Evolutionary conservation across 768 basidiomycete species (phyloP).

Genomic region (Phylloporus arenicola): DNA sequence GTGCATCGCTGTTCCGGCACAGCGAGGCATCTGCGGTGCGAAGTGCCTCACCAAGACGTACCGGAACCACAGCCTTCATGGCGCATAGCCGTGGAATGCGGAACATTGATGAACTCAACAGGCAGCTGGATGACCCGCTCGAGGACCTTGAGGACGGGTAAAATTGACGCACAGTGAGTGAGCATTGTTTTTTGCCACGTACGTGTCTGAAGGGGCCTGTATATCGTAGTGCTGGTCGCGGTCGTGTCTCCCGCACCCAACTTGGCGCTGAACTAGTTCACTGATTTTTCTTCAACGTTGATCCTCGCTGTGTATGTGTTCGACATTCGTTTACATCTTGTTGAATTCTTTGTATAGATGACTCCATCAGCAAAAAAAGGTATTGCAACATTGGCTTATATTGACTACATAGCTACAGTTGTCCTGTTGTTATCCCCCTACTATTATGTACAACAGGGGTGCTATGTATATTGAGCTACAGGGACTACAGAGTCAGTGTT

Average conservation of each 20-base stretch:
- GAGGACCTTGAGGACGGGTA: constrained; percentile 70
- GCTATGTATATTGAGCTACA: too few species aligned
- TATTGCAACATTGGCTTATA: too few species aligned
- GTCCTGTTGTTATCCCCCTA: too few species aligned
- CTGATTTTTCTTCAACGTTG: constrained; percentile 8
- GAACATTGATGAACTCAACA: constrained; percentile 39
- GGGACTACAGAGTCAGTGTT: too few species aligned
- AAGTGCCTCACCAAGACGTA: constrained; percentile 40
- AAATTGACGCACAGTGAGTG: constrained; percentile 76
- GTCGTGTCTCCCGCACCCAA: constrained; percentile 49
- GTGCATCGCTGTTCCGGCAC: constrained; percentile 5
- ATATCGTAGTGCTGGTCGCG: constrained; percentile 53
- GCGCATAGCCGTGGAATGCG: constrained; percentile 25
- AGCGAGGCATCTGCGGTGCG: constrained; percentile 35
- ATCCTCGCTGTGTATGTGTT: constrained; percentile 19
- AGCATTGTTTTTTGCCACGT: neutral
- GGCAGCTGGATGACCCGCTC: constrained; percentile 38
- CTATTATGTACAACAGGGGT: too few species aligned
- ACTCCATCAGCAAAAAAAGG: too few species aligned
- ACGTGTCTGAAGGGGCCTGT: constrained; percentile 46
- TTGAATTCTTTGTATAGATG: constrained; percentile 21
- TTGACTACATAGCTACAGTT: too few species aligned
- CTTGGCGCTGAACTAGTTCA: constrained; percentile 11
- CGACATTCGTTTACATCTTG: constrained; percentile 18
- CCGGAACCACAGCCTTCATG: constrained; percentile 24